Base-by-base conservation (phyloP, 768 basidiomycete species). In the Pleurotus giganteus region DNA sequence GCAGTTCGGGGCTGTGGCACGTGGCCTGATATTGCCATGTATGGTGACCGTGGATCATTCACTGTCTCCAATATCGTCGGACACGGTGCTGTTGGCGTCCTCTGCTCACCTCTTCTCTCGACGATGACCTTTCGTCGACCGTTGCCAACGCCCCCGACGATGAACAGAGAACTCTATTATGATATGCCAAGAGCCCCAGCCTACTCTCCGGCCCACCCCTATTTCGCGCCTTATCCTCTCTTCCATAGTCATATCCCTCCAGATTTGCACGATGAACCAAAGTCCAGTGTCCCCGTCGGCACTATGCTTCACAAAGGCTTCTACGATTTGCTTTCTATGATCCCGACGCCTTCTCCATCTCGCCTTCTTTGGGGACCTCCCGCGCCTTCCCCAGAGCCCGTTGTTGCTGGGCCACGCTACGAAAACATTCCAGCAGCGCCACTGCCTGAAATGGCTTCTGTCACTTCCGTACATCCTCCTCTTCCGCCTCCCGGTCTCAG, bases 281-380 rank as follows among this genome's bases (percentile, higher is more conserved):
- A 73, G n/a, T 76, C 76, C 28, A 75, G 79, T 55, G 70, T 87
- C 59, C 83, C 83, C 51, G 80, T 78, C 12, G 89, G 87, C 24
- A 89, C 89, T 5, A 72, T 92, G 50, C 74, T 93, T 34, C 91
- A 94, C 79, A 88, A 90, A 60, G 92, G 90, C n/a, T 92, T 92
- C 76, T 93, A 91, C 70, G 89, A 91, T 74, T 79, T 93, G 27
- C 76, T 91, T 32, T 78, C 89, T 23, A 80, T 91, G 75, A 88
- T 90, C 59, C 86, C 86, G 37, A 86, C 85, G 1, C 85, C 84
- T 43, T 80, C 78, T 41, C 82, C 88, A 15, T 88, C 86, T 47
- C 78, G 85, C 37, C 73, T 88, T 56, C 73, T 85, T 45, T 86
- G 84, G 79, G 81, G 77, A 64, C 45, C 69, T 61, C 62, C 75